phyloP scores from a whole-genome alignment of 805 yeast species.

The Candida insectalens region DNA sequence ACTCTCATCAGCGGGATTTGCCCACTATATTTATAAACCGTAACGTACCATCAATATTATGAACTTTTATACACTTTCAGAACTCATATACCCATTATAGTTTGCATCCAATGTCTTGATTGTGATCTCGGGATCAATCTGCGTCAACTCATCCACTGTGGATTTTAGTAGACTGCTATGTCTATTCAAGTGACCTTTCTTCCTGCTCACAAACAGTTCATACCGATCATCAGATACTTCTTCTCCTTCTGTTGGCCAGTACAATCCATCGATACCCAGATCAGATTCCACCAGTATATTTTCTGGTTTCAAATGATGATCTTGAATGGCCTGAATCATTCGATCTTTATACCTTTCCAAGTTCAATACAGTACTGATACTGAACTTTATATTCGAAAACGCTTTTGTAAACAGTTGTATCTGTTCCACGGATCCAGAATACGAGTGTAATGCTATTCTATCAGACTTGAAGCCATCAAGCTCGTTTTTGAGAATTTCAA shows the following conservation, averaged over 20 bases:
- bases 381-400: constrained; percentile 28
- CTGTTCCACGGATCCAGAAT: constrained; percentile 73
- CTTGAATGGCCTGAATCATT: constrained; percentile 10
- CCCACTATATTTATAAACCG: too few species aligned
- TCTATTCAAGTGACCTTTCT: constrained; percentile 1
- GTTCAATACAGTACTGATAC: constrained; percentile 20
- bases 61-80: background rate
- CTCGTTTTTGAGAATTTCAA: constrained; percentile 34
- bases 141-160: constrained; percentile 5
- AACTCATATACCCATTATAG: constrained; percentile 4
- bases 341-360: constrained; percentile 12
- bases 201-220: constrained; percentile 1
- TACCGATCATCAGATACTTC: background rate
- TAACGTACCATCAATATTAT: background rate
- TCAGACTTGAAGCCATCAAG: constrained; percentile 17
- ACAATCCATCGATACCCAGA: constrained; percentile 22
- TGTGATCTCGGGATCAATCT: constrained; percentile 3
- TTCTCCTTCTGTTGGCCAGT: constrained; percentile 1
- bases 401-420: constrained; percentile 36
- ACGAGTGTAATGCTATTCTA: constrained; percentile 68
- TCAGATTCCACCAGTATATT: constrained; percentile 46
- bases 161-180: constrained; percentile 8
- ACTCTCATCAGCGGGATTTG: too few species aligned
- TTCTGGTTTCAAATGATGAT: constrained; percentile 20
- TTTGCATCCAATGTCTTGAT: constrained; percentile 5